Conservation (phyloP, 306 rosid genomes). For the Cicer pinnatifidum region DNA sequence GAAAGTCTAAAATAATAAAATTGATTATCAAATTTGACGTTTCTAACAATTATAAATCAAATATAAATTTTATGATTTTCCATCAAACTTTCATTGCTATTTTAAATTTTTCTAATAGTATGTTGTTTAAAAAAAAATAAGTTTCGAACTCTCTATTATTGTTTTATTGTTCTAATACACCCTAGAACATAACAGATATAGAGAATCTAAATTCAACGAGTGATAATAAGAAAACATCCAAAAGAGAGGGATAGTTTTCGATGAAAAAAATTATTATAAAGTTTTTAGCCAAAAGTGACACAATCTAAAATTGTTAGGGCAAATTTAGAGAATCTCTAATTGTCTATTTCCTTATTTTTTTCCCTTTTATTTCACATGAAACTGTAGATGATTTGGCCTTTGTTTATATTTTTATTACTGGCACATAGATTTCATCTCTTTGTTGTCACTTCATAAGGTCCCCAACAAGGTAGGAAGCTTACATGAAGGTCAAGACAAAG, state of each 20-base stretch:
- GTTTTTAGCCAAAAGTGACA: constrained; percentile 12
- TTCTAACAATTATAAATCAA: too few species aligned
- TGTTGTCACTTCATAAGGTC: constrained; percentile 49
- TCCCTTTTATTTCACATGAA: constrained; percentile 1
- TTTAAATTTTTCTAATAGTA: too few species aligned
- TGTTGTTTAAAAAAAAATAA: too few species aligned
- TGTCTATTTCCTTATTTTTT: background rate
- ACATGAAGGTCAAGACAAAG: constrained; percentile 36
- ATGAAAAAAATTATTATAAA: constrained; percentile 4
- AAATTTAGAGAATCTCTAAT: background rate
- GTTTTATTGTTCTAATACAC: too few species aligned
- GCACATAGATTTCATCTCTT: constrained; percentile 41
- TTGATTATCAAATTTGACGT: too few species aligned
- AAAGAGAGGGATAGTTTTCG: background rate
- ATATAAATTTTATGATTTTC: too few species aligned
- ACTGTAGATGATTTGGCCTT: constrained; percentile 41
- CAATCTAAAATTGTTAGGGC: constrained; percentile 27
- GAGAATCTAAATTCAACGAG: too few species aligned
- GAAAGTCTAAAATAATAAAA: too few species aligned
- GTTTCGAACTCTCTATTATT: too few species aligned
- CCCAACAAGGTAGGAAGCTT: constrained; percentile 39
- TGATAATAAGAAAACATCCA: background rate
- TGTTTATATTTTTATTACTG: constrained; percentile 23
- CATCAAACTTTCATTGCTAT: too few species aligned
- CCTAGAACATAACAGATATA: too few species aligned